Conservation (phyloP, 2,329 filamentous ascomycete species). For the Penicillium verrucosum region DNA sequence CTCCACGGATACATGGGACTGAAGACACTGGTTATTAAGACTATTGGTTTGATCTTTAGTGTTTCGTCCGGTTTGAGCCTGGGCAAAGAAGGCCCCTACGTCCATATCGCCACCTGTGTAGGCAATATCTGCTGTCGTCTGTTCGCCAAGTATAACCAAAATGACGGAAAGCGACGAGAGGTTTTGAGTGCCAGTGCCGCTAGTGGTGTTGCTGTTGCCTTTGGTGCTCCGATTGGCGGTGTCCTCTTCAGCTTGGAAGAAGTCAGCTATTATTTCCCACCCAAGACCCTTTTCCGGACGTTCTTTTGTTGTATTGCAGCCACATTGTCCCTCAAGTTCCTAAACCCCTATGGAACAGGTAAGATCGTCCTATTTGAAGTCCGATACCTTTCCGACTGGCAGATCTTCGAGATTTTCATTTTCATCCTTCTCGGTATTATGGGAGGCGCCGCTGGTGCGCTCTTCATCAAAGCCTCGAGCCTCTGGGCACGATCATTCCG, state of each 20-base stretch:
- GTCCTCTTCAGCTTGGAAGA: slow-evolving; percentile 93
- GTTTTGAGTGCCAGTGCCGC: slow-evolving; percentile 90
- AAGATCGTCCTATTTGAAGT: slow-evolving; percentile 98
- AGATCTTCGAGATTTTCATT: slow-evolving; percentile 80
- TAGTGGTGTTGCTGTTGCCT: slow-evolving; percentile 88
- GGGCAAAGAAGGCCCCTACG: slow-evolving; percentile 92
- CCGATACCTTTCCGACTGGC: slow-evolving; percentile 85
- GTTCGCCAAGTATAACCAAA: slow-evolving; percentile 90
- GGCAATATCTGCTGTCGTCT: slow-evolving; percentile 92
- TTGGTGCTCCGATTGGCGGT: slow-evolving; percentile 84
- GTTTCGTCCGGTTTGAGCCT: slow-evolving; percentile 90
- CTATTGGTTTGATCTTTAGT: slow-evolving; percentile 75
- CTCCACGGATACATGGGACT: slow-evolving; percentile 91
- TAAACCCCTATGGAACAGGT: slow-evolving; percentile 92
- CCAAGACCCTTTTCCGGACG: slow-evolving; percentile 93
- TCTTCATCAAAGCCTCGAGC: slow-evolving; percentile 95
- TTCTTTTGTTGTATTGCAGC: slow-evolving; percentile 97
- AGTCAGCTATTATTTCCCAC: slow-evolving; percentile 93
- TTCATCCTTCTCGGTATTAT: slow-evolving; percentile 85
- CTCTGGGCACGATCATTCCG: slow-evolving; percentile 88
- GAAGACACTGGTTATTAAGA: slow-evolving; percentile 82
- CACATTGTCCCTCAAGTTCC: slow-evolving; percentile 84
- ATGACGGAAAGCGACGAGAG: slow-evolving; percentile 91
- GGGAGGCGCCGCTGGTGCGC: slow-evolving; percentile 77
- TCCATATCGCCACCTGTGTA: slow-evolving; percentile 94